Evolutionary conservation across 495 filamentous ascomycete species (phyloP).

Genomic region (Neurospora tetraspora): DNA sequence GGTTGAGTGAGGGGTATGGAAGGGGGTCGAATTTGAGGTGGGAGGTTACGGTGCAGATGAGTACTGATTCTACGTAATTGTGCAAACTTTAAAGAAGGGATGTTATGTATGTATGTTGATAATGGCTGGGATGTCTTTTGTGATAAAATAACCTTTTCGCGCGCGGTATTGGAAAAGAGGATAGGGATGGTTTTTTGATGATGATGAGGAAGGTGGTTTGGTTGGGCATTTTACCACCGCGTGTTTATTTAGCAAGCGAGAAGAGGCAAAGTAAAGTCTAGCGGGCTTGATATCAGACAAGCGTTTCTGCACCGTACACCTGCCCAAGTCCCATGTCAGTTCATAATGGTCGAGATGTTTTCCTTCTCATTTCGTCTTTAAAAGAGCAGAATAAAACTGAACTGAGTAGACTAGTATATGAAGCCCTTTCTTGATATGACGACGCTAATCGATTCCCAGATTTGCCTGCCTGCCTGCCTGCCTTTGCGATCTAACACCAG

Average conservation of each 20-base stretch:
- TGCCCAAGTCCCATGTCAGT: background rate
- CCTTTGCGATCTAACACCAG: background rate
- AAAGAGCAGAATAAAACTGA: background rate
- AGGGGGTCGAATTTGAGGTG: conserved; percentile 65
- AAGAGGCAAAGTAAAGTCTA: background rate
- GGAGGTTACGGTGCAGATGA: conserved; percentile 62
- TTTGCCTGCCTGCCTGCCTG: background rate
- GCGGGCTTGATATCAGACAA: background rate
- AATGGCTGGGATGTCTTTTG: background rate
- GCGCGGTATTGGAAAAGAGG: background rate
- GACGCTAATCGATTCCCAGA: background rate
- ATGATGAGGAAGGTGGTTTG: background rate
- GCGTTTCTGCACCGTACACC: background rate
- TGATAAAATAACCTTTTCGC: background rate
- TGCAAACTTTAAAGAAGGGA: background rate
- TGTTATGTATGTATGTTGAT: background rate
- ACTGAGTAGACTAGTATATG: background rate
- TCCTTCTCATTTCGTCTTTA: background rate
- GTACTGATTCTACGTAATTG: conserved; percentile 11
- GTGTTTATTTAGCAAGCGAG: background rate
- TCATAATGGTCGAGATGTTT: background rate
- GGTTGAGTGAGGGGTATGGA: conserved; percentile 81
- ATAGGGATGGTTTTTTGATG: background rate
- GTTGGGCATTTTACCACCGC: background rate
- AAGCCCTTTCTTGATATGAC: background rate